Conservation (phyloP, 306 rosid genomes). For the Ceratonia siliqua region DNA sequence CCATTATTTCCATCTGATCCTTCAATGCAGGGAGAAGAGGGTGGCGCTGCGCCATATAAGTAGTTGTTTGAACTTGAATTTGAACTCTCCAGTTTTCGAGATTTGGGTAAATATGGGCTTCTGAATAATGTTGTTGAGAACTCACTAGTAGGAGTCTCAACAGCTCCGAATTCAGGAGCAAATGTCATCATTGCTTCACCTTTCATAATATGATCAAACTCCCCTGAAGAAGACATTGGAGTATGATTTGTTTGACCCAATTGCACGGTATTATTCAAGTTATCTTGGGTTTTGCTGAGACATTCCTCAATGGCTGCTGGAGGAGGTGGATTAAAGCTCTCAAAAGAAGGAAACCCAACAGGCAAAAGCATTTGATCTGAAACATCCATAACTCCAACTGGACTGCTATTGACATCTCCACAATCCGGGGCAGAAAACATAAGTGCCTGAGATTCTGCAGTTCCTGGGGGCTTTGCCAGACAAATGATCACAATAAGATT, state of each 20-base stretch:
- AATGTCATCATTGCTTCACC: constrained; percentile 96
- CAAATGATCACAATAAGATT: constrained; percentile 46
- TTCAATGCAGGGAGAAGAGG: constrained; percentile 74
- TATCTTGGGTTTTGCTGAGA: constrained; percentile 62
- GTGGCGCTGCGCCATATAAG: constrained; percentile 85
- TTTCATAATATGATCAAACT: constrained; percentile 87
- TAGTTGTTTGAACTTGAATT: constrained; percentile 71
- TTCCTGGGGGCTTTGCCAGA: constrained; percentile 95
- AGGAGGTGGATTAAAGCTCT: constrained; percentile 70
- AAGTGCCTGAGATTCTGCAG: constrained; percentile 89
- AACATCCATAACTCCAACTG: constrained; percentile 75
- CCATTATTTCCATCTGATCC: constrained; percentile 73
- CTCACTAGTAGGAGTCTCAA: constrained; percentile 79
- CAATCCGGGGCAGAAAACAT: constrained; percentile 71
- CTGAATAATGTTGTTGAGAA: constrained; percentile 72
- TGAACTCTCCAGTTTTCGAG: constrained; percentile 68
- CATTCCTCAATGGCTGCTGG: constrained; percentile 63
- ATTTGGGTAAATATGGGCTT: constrained; percentile 84
- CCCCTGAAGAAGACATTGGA: constrained; percentile 58
- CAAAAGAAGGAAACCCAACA: constrained; percentile 75
- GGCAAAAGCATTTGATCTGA: constrained; percentile 75
- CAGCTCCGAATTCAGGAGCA: constrained; percentile 97
- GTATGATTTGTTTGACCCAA: constrained; percentile 52
- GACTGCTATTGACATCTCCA: constrained; percentile 79
- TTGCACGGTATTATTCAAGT: constrained; percentile 49